phyloP scores from a whole-genome alignment of 2,329 filamentous ascomycete genomes.

The Aspergillus sp. region DNA sequence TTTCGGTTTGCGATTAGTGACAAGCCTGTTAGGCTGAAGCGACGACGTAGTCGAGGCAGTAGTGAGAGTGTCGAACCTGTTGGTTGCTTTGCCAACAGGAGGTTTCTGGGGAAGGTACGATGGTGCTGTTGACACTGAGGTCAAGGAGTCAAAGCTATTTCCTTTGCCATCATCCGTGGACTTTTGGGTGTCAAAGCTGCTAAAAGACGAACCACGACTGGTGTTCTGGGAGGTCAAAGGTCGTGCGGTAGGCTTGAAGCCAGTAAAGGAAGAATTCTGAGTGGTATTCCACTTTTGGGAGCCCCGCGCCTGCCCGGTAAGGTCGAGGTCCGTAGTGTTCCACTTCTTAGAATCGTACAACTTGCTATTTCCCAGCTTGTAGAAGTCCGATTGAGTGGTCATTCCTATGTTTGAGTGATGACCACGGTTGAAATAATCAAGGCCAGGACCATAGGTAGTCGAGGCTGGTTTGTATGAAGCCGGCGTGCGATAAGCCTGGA shows the following conservation, averaged over 20 bases:
- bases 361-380: neutral
- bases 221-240: neutral
- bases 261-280: neutral
- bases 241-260: neutral
- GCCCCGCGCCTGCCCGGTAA: neutral
- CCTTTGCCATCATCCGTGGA: conserved; percentile 9
- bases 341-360: neutral
- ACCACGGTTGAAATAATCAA: neutral
- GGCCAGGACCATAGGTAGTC: neutral
- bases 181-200: conserved; percentile 8
- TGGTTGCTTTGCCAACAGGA: neutral
- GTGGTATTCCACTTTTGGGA: neutral
- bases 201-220: conserved; percentile 15
- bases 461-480: neutral
- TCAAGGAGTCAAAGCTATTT: conserved; percentile 11
- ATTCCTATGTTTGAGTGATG: neutral
- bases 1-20: neutral
- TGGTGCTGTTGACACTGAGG: conserved; percentile 6
- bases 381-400: neutral
- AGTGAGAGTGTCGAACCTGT: neutral
- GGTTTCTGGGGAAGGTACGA: conserved; percentile 4
- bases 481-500: neutral
- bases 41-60: neutral
- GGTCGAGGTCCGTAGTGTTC: neutral
- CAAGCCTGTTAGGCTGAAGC: neutral